Evolutionary conservation across 2,329 filamentous ascomycete species (phyloP).

Genomic region (Cladosporium cucumerinum): DNA sequence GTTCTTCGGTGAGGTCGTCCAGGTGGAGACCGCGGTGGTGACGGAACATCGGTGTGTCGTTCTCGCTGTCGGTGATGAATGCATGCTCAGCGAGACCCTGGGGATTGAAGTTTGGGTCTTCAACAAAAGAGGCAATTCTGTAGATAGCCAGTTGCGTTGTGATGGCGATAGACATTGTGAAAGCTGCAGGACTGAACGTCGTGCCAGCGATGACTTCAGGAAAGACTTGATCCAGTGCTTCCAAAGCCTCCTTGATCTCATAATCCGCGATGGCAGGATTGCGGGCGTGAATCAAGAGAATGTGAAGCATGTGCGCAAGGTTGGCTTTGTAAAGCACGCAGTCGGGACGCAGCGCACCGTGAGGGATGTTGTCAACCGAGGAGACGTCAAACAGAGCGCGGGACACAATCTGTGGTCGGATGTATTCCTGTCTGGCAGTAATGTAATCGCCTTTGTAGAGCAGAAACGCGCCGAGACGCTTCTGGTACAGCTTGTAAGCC

Average conservation of each 20-base stretch:
- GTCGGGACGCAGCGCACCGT: slow-evolving; percentile 39
- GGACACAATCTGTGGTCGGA: slow-evolving; percentile 40
- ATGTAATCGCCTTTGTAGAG: slow-evolving; percentile 39
- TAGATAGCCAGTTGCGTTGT: slow-evolving; percentile 30
- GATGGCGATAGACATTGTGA: slow-evolving; percentile 26
- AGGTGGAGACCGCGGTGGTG: slow-evolving; percentile 21
- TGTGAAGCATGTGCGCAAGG: slow-evolving; percentile 41
- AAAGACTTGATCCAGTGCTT: slow-evolving; percentile 25
- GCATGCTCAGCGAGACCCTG: slow-evolving; percentile 21
- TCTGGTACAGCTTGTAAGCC: slow-evolving; percentile 38
- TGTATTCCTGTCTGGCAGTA: slow-evolving; percentile 36
- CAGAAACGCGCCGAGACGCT: slow-evolving; percentile 35
- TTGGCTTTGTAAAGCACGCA: slow-evolving; percentile 46
- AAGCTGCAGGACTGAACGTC: slow-evolving; percentile 19
- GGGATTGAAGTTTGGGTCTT: slow-evolving; percentile 23
- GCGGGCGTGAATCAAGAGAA: slow-evolving; percentile 33
- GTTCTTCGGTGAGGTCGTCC: slow-evolving; percentile 9
- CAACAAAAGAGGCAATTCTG: slow-evolving; percentile 22
- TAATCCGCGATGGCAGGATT: slow-evolving; percentile 26
- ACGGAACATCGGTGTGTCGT: slow-evolving; percentile 20
- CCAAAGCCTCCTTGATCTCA: slow-evolving; percentile 29
- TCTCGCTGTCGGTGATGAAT: slow-evolving; percentile 25
- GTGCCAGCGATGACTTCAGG: slow-evolving; percentile 25
- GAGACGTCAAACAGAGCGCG: slow-evolving; percentile 38
- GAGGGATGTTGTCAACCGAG: slow-evolving; percentile 22